These are phyloP conservation scores for Fusarium proliferatum DNA, from an alignment of 2,329 filamentous ascomycete genomes.

Conservation along the genomic window DNA sequence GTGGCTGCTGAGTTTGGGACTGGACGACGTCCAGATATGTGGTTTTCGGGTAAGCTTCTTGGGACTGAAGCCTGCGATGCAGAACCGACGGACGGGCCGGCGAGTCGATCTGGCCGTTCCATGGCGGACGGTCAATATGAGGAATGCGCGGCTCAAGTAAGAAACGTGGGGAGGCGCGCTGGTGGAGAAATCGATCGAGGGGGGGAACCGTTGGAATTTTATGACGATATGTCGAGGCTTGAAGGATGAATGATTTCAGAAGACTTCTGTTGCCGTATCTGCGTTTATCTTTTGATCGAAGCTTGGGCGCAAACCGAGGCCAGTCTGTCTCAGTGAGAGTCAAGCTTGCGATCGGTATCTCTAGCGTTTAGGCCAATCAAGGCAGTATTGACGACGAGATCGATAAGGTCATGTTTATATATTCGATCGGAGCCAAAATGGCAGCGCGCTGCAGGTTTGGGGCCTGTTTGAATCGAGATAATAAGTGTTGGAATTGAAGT, in stretches of 20 bases:
- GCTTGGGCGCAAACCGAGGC: conserved; percentile 34
- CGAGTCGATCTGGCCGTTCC: conserved; percentile 51
- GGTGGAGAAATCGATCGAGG: conserved; percentile 41
- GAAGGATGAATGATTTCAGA: conserved; percentile 48
- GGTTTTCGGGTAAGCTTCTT: conserved; percentile 56
- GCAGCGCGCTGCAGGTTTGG: conserved; percentile 38
- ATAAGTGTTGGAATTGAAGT: conserved; percentile 3
- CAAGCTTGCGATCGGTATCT: conserved; percentile 28
- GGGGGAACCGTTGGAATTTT: conserved; percentile 29
- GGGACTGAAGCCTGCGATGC: conserved; percentile 42
- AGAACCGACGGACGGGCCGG: conserved; percentile 39
- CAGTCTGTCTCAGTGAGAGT: conserved; percentile 39
- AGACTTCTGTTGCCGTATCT: conserved; percentile 42
- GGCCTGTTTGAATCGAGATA: conserved; percentile 16
- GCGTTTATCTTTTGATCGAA: conserved; percentile 38
- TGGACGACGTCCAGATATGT: conserved; percentile 53
- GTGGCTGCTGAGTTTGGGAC: conserved; percentile 53
- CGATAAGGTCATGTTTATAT: conserved; percentile 49
- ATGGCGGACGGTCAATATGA: conserved; percentile 42
- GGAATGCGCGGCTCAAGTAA: conserved; percentile 34
- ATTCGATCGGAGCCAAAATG: conserved; percentile 33
- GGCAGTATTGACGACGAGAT: conserved; percentile 45
- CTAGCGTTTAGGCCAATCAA: conserved; percentile 46
- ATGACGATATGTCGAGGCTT: conserved; percentile 35
- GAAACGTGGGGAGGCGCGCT: conserved; percentile 29